Conservation (phyloP, 495 filamentous ascomycete species). For the Staphylotrichum tortipilum region DNA sequence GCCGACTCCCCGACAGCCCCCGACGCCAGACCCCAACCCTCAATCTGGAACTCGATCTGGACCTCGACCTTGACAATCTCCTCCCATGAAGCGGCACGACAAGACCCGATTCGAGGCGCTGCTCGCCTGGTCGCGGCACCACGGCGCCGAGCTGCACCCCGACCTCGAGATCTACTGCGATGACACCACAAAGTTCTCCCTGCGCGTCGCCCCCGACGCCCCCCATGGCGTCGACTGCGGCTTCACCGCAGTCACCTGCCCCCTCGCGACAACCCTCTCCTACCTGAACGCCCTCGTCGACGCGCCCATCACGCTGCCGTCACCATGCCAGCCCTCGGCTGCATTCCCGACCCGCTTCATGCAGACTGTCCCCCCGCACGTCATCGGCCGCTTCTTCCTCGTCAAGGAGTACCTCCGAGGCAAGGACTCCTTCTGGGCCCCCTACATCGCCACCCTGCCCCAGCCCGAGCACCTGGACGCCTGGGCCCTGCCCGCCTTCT, state of each 20-base stretch:
- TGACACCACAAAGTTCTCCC: conserved; percentile 32
- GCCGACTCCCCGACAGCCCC: too few species aligned
- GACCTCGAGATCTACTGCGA: conserved; percentile 39
- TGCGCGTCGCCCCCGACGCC: conserved; percentile 30
- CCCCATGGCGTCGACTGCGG: conserved; percentile 11
- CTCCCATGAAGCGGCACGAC: conserved; percentile 20
- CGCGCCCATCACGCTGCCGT: conserved; percentile 9
- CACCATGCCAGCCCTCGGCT: not conserved
- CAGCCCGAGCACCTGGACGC: conserved; percentile 34
- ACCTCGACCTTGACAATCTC: too few species aligned
- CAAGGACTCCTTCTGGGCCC: conserved; percentile 40
- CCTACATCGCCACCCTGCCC: conserved; percentile 44
- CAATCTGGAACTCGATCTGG: too few species aligned
- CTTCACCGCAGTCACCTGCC: conserved; percentile 31
- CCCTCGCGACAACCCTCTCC: conserved; percentile 32
- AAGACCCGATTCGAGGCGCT: conserved; percentile 15
- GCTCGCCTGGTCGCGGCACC: conserved; percentile 26
- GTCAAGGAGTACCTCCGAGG: conserved; percentile 40
- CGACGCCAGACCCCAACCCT: too few species aligned
- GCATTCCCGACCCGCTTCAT: conserved; percentile 35
- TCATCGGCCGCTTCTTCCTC: conserved; percentile 41
- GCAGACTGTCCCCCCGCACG: conserved; percentile 30
- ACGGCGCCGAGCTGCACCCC: conserved; percentile 34
- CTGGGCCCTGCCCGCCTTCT: conserved; percentile 37
- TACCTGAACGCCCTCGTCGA: conserved; percentile 37